Base-by-base conservation (phyloP, 768 basidiomycete genomes). In the Lentinula sp. region DNA sequence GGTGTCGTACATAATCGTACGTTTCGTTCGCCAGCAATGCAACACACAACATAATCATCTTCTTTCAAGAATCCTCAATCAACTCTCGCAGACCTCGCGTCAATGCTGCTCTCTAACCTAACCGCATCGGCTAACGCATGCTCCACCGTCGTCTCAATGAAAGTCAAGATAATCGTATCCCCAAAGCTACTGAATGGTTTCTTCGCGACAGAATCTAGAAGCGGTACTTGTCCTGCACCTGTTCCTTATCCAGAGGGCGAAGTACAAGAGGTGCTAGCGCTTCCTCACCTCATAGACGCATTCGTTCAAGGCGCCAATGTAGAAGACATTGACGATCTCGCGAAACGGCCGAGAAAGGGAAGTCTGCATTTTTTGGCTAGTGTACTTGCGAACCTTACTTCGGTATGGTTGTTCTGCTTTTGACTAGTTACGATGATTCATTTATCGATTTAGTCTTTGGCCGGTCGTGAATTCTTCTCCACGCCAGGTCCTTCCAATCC, bases 71-170 rank as follows among this genome's bases (percentile, higher is more conserved):
- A 94, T 73, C 89, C 92, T n/a, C 84, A 89, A 62, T 86, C 95
- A 9, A 85, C 89, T 61, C 87, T 98, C 31, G 93, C 94, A 37
- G 95, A 98, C 77, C 84, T 98, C 18, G 93, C 95, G 3, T 83
- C 93, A n/a, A 98, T 98, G 96, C 79, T 98, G 1, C 81, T 98
- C 9, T 96, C 95, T n/a, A 98, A 98, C 75, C 76, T 97, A 37
- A 91, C 93, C 8, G 82, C 89, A 4, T 86, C 91, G 48, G 79
- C 89, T 2, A 73, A 81, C 0, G 82, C 89, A 57, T 88, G 91
- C 65, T 75, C 81, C 9, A 71, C 79, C 7, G 71, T 98, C 8
- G 74, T 93, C 5, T 76, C 77, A 1, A 75, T 95, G 48, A 83
- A 83, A 61, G 80, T 97, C 51, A 74, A 85, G 2, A 76, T 95